A percentile compares a stretch with the other conserved stretches of the same genome.
Evolutionary conservation across 2,329 filamentous ascomycete species (phyloP).

Genomic region (Penicillium sp.): DNA sequence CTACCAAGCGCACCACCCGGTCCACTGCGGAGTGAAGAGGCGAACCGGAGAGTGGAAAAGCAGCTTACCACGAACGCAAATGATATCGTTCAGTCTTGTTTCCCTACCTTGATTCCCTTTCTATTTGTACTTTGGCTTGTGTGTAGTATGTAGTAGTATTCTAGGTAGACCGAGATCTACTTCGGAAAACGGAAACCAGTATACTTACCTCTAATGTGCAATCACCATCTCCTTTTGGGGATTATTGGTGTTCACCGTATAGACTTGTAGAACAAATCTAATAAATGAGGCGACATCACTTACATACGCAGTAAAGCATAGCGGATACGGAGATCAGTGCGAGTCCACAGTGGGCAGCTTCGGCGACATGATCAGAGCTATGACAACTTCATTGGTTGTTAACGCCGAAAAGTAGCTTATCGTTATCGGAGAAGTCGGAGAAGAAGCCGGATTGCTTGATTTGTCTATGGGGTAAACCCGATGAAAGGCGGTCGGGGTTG

Average conservation of each 20-base stretch:
- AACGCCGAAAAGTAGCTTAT: constrained; percentile 22
- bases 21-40: constrained; percentile 36
- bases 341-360: constrained; percentile 11
- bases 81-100: constrained; percentile 4
- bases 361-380: constrained; percentile 8
- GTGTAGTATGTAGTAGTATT: constrained; percentile 15
- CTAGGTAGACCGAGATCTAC: constrained; percentile 8
- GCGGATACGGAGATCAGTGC: neutral
- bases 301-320: too few relatives aligned
- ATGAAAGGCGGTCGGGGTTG: constrained; percentile 17
- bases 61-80: constrained; percentile 13
- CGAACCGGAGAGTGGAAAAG: constrained; percentile 6
- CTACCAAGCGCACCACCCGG: constrained; percentile 56
- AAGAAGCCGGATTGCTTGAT: constrained; percentile 11
- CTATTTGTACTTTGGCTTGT: constrained; percentile 10
- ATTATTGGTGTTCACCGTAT: neutral
- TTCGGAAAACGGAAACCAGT: constrained; percentile 7
- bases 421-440: constrained; percentile 2
- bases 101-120: constrained; percentile 12
- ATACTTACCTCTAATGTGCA: neutral
- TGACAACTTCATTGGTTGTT: constrained; percentile 10
- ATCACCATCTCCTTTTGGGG: neutral
- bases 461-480: constrained; percentile 10
- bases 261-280: neutral
- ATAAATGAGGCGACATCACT: neutral